Percentiles rank a stretch among this genome's conserved stretches.
phyloP scores from a whole-genome alignment of 352 stramenopile species.

The Nothophytophthora sp. region DNA sequence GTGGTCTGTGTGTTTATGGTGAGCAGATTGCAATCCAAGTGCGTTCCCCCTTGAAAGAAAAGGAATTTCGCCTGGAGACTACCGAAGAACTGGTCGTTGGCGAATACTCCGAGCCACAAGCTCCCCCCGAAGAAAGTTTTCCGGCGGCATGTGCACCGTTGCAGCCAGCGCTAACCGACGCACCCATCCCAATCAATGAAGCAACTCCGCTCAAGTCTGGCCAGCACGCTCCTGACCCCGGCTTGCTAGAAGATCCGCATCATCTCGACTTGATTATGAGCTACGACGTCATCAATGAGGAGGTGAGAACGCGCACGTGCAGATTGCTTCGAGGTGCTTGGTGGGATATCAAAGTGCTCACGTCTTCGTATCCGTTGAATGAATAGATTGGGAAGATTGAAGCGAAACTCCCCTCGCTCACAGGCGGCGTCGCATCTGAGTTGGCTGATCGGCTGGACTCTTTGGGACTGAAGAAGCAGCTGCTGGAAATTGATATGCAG shows the following conservation, averaged over 20 bases:
- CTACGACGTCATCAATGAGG: constrained; percentile 87
- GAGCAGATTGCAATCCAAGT: constrained; percentile 59
- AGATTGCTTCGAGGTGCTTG: neutral
- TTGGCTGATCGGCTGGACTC: constrained; percentile 64
- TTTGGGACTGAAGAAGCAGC: constrained; percentile 74
- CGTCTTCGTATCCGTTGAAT: no score
- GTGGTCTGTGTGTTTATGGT: neutral
- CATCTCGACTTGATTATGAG: constrained; percentile 76
- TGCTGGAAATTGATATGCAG: constrained; percentile 85
- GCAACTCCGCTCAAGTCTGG: neutral
- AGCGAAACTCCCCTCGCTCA: constrained; percentile 43
- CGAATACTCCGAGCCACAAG: constrained; percentile 43
- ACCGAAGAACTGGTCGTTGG: constrained; percentile 56
- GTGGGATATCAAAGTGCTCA: neutral
- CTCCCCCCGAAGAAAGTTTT: neutral
- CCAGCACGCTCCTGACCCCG: neutral
- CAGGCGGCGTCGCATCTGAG: constrained; percentile 33
- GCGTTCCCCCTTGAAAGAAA: constrained; percentile 59
- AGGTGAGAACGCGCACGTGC: constrained; percentile 35
- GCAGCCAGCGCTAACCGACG: constrained; percentile 1
- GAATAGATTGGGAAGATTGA: constrained; percentile 66
- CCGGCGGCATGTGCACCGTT: constrained; percentile 15
- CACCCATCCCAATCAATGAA: neutral
- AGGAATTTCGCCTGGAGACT: constrained; percentile 44
- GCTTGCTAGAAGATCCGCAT: constrained; percentile 41